These are phyloP conservation scores for Stephanodiscus minutulus DNA, from an alignment of 108 stramenopile genomes.

Conservation along the genomic window DNA sequence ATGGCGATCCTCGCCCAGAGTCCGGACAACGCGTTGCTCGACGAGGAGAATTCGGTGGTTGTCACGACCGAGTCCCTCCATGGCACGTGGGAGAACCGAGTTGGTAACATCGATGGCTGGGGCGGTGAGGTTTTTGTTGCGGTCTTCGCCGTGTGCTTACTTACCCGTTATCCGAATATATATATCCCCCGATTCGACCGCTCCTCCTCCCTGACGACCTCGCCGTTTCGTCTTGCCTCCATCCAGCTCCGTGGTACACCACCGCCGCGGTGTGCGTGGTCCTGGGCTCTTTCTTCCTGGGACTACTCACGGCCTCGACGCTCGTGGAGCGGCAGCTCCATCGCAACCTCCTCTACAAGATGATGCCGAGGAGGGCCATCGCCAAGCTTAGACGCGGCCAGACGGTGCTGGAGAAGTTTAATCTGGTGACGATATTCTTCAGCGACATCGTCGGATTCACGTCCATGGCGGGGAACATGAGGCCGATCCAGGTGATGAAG, in stretches of 20 bases:
- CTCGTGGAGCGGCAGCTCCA: constrained; percentile 48
- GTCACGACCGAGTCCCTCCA: constrained; percentile 26
- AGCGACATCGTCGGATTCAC: constrained; percentile 85
- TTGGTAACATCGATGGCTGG: constrained; percentile 35
- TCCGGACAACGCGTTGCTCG: constrained; percentile 5
- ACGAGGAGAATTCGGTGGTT: constrained; percentile 28
- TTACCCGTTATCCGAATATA: too few relatives aligned
- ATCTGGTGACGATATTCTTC: constrained; percentile 78
- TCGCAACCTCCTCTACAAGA: constrained; percentile 45
- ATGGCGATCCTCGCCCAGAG: constrained; percentile 18
- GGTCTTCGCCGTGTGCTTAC: too few relatives aligned
- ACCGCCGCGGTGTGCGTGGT: constrained; percentile 25
- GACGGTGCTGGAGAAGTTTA: constrained; percentile 54
- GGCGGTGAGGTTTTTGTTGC: background rate
- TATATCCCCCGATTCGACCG: too few relatives aligned
- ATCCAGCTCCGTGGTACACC: constrained; percentile 20
- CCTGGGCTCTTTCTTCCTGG: constrained; percentile 20
- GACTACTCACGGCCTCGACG: constrained; percentile 31
- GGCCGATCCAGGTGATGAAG: constrained; percentile 60
- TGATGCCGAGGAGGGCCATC: constrained; percentile 44
- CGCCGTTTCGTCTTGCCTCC: too few relatives aligned
- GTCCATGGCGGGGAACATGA: constrained; percentile 43
- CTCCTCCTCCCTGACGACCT: too few relatives aligned
- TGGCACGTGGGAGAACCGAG: constrained; percentile 37
- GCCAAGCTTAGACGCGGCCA: constrained; percentile 42